Evolutionary conservation across 805 yeast genomes (phyloP).

Genomic region (Candida tammaniensis): DNA sequence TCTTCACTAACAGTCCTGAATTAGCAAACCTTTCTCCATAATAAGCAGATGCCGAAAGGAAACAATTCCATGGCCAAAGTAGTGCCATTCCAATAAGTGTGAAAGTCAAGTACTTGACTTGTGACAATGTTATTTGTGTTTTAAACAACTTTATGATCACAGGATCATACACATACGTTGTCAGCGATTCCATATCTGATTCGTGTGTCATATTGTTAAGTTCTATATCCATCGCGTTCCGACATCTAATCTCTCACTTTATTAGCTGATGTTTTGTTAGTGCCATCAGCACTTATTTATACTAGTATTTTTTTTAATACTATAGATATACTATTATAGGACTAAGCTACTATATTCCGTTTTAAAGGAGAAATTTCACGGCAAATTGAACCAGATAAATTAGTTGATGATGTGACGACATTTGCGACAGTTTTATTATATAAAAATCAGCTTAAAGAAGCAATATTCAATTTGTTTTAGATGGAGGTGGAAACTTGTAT

Average conservation of each 20-base stretch:
- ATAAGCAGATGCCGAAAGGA: slow-evolving; percentile 81
- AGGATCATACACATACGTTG: slow-evolving; percentile 15
- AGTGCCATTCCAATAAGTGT: slow-evolving; percentile 70
- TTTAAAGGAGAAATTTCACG: no score
- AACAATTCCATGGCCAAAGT: slow-evolving; percentile 97
- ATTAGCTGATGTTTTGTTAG: neutral
- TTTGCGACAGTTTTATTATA: no score
- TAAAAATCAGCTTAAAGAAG: no score
- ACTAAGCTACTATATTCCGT: no score
- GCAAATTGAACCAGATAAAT: no score
- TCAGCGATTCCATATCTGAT: slow-evolving; percentile 1
- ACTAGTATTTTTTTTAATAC: no score
- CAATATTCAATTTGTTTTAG: no score
- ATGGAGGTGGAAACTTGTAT: no score
- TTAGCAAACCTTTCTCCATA: slow-evolving; percentile 60
- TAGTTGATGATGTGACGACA: no score
- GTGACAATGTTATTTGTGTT: slow-evolving; percentile 22
- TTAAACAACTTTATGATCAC: slow-evolving; percentile 14
- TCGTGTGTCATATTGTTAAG: slow-evolving; percentile 16
- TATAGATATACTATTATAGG: no score
- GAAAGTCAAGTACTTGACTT: slow-evolving; percentile 54
- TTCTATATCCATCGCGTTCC: no score
- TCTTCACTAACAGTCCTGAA: slow-evolving; percentile 48
- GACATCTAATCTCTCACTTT: neutral
- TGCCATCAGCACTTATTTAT: no score